Evolutionary conservation across 441 rosid species (phyloP), one percentile per base, ranked within the genome.

Genomic region (Isatis lusitanica): DNA sequence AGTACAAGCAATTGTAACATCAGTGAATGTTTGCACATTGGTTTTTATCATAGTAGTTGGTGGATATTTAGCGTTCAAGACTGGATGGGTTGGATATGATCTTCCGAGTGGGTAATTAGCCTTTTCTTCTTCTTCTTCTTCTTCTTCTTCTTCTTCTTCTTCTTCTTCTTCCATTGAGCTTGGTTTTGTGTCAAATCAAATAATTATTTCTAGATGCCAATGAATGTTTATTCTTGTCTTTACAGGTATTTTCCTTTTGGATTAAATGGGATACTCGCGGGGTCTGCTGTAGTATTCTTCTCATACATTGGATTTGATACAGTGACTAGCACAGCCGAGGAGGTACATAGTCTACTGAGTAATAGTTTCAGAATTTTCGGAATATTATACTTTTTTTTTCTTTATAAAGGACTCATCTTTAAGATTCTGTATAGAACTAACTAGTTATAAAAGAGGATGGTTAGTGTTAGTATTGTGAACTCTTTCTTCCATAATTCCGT

Each of bases 301-400:
- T 89, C 97, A 17, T 92, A 82, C 80, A 90, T 90, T 73, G 97
- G 97, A 61, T 92, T 92, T 68, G 97, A 92, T 83, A 85, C 88
- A 16, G 94, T 92, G 17, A 84, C 94, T 73, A 88, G 91, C 81
- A 88, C 97, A 0, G 97, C 97, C 31, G 97, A 92, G 66, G 97
- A 92, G 93, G 97, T 90, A 79, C 63, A 36, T 38, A 39, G 42
- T 47, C 30, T 63, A n/a, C 31, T 73, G 71, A 4, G 4, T 53
- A 53, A 3, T 43, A 6, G 17, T 6, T 3, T 43, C 47, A 5
- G 24, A 21, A 21, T 21, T 21, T 21, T 21, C 24, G 24, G 24
- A 21, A 21, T 36, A 2, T 36, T 36, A 36, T 36, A 1, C 2
- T 44, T 2, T 8, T n/a, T n/a, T n/a, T 15, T 40, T 31, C 38